Evolutionary conservation across 192 early-diverging fungal genomes (phyloP).

Genomic region (Coemansia sp.): DNA sequence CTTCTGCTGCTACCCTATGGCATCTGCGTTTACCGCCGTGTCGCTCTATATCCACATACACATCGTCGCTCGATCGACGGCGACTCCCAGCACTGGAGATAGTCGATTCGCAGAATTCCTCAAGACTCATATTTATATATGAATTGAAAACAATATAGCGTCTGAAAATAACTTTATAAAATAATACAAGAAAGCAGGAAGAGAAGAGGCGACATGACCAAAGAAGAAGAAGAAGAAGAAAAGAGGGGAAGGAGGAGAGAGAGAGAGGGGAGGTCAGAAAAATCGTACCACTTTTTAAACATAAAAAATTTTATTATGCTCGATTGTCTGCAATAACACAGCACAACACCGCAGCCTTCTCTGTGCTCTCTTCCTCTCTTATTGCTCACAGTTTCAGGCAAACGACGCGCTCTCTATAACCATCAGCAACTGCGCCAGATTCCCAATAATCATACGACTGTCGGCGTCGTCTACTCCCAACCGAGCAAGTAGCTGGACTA

Average conservation of each 20-base stretch:
- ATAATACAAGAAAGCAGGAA: background rate
- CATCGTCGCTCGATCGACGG: background rate
- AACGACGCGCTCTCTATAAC: slow-evolving; percentile 33
- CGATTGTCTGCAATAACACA: too few relatives aligned
- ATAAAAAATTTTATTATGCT: background rate
- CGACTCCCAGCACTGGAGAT: background rate
- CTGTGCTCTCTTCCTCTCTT: too few relatives aligned
- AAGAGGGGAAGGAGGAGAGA: background rate
- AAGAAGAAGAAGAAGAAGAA: background rate
- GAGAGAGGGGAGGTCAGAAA: background rate
- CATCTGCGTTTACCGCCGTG: background rate
- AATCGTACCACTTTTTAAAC: background rate
- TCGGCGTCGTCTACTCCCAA: slow-evolving; percentile 20
- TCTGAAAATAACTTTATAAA: background rate
- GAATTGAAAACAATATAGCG: too few relatives aligned
- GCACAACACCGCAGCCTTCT: too few relatives aligned
- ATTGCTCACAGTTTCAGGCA: slow-evolving; percentile 4
- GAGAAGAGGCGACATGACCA: background rate
- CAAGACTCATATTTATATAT: background rate
- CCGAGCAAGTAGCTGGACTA: slow-evolving; percentile 29
- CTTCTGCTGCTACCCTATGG: background rate
- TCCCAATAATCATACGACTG: slow-evolving; percentile 12
- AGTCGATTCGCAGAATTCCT: background rate
- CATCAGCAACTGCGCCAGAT: slow-evolving; percentile 36
- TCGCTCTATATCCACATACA: background rate